Evolutionary conservation across 179 eudicot species (phyloP).

Genomic region (Beta macrorhiza): DNA sequence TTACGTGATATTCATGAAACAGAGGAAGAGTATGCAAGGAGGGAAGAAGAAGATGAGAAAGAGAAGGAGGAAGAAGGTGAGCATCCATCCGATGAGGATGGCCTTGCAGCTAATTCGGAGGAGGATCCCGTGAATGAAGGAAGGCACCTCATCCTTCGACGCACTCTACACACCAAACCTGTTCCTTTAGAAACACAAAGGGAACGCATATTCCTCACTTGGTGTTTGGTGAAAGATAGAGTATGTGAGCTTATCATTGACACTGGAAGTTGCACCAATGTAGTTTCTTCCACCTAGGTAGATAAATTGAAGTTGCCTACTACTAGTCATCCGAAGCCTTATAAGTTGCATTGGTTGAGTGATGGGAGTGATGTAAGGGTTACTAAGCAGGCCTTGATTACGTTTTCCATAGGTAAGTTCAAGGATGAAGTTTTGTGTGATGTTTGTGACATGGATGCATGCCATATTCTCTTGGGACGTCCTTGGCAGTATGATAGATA

Average conservation of each 20-base stretch:
- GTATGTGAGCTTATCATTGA: not conserved
- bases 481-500: no score
- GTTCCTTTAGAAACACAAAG: not conserved
- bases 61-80: no score
- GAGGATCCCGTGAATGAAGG: not conserved
- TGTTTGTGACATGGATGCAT: no score
- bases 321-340: not conserved
- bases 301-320: slow-evolving; percentile 1
- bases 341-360: slow-evolving; percentile 1
- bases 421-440: no score
- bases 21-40: no score
- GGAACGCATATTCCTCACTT: not conserved
- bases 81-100: no score
- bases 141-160: not conserved
- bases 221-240: not conserved
- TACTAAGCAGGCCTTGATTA: not conserved
- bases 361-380: not conserved
- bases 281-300: not conserved
- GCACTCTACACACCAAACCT: not conserved
- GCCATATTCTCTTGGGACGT: no score
- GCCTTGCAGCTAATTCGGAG: not conserved
- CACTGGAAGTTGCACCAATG: not conserved
- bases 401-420: not conserved
- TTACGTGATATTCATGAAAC: no score
- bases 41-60: no score